Evolutionary conservation across 139 green algal species (phyloP), one percentile per base, ranked within the genome.

Genomic region (Chlamydomonas schloesseri): DNA sequence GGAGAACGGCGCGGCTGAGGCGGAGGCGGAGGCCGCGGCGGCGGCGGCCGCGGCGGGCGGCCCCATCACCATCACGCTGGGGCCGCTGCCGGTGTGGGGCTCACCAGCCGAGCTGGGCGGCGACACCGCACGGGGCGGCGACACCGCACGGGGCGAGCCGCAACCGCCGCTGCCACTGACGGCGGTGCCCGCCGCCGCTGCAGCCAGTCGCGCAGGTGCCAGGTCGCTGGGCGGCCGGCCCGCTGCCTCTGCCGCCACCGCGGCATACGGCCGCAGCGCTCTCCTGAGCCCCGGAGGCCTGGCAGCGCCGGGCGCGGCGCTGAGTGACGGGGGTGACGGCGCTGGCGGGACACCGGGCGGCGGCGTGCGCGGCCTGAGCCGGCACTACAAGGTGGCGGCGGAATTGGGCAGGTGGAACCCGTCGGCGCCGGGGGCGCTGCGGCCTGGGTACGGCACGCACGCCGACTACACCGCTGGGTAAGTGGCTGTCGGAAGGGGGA

Each of bases 331-430:
- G 31, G 47, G 29, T 50, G 20, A 20, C 17, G 73, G 18, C 73
- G 55, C 46, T 1, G 33, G 31, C 33, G 21, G 13, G 31, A 2
- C 5, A 5, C 50, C 73, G n/a, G 29, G 65, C 42, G 29, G 65
- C 42, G 36, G 33, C 57, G 46, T 36, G 20, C 58, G 34, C 9
- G 62, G 76, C 37, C 67, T 85, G 2, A 70, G 47, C n/a, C 46
- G 79, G 29, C 79, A 85, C 31, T 85, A 85, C 79, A 76, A 69
- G 64, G 23, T 37, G 67, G 65, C 65, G 18, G 79, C 42, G 42
- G 42, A 50, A 8, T 5, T 50, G 3, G 1, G n/a, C 24, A 34
- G 46, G 6, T 87, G 81, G 81, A 87, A 87, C 69, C 81, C 81
- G 15, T 23, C 81, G 17, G 69, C 69, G 3, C 81, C 81, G 2